These are phyloP conservation scores for Cornus controversa DNA, from an alignment of 148 eudicot genomes.

Conservation along the genomic window DNA sequence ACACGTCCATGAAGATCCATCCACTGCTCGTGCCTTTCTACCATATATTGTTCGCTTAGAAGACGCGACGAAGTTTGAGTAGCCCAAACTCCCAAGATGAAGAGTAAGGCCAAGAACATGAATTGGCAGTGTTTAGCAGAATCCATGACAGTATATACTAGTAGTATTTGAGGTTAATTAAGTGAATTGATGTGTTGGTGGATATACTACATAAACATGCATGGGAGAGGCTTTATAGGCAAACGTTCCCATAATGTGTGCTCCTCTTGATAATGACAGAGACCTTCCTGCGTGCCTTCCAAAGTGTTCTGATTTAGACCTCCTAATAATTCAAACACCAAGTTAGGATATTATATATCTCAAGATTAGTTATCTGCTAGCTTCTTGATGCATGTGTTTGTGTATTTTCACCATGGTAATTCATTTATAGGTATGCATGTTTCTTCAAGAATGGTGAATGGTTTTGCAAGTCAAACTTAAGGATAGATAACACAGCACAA, in stretches of 20 bases:
- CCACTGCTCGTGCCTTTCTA: slow-evolving; percentile 56
- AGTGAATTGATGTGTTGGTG: not conserved
- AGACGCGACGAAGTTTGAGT: slow-evolving; percentile 27
- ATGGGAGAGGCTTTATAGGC: slow-evolving; percentile 9
- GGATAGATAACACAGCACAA: too few species aligned
- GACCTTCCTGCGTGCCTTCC: slow-evolving; percentile 5
- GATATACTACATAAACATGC: not conserved
- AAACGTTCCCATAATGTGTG: not conserved
- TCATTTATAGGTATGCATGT: not conserved
- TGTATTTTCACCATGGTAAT: not conserved
- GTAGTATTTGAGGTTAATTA: not conserved
- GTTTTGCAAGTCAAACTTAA: too few species aligned
- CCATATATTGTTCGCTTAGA: slow-evolving; percentile 33
- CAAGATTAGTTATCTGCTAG: not conserved
- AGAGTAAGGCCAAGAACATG: slow-evolving; percentile 8
- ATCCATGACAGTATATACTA: slow-evolving; percentile 17
- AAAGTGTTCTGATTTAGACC: slow-evolving; percentile 9
- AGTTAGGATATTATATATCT: too few species aligned
- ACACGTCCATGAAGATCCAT: slow-evolving; percentile 52
- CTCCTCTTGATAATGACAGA: not conserved
- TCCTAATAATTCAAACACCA: not conserved
- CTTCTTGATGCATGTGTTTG: too few species aligned
- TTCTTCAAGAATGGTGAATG: not conserved
- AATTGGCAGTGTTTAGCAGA: slow-evolving; percentile 3
- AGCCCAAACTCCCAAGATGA: slow-evolving; percentile 17